phyloP scores from a whole-genome alignment of 139 green algal genomes.

The Eudorina sp. region DNA sequence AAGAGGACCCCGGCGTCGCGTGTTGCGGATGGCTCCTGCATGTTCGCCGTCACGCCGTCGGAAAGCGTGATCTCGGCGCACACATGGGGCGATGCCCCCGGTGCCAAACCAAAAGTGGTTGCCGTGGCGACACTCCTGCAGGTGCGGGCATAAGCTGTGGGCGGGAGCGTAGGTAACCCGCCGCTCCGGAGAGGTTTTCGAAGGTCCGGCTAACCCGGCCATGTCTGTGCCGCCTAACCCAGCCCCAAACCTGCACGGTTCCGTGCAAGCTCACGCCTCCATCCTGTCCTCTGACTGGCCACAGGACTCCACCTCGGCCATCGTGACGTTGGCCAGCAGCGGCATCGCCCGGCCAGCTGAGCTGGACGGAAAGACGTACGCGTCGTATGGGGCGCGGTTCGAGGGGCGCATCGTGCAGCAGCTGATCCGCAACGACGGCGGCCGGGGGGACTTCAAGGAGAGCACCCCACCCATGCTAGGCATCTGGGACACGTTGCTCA shows the following conservation, averaged over 20 bases:
- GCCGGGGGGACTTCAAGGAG: constrained; percentile 84
- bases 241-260: not conserved
- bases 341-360: constrained; percentile 67
- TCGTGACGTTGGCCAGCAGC: constrained; percentile 82
- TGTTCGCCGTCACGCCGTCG: constrained; percentile 72
- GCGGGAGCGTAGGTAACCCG: too few species aligned
- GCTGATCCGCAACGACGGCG: constrained; percentile 86
- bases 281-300: not conserved
- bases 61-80: constrained; percentile 62
- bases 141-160: too few species aligned
- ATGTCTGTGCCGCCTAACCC: not conserved
- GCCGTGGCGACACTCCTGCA: constrained; percentile 79
- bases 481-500: constrained; percentile 87
- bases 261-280: not conserved
- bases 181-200: too few species aligned
- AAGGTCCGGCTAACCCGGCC: not conserved
- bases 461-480: constrained; percentile 80
- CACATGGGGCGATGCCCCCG: constrained; percentile 52
- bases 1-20: constrained; percentile 70
- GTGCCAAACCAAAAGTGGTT: constrained; percentile 62
- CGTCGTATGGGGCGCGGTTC: constrained; percentile 85
- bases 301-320: constrained; percentile 71
- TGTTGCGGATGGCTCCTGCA: constrained; percentile 55
- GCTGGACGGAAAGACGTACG: constrained; percentile 87
- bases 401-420: constrained; percentile 75